Evolutionary conservation across 345 rosid species (phyloP), one percentile per base, ranked within the genome.

Genomic region (Brassica carinata): DNA sequence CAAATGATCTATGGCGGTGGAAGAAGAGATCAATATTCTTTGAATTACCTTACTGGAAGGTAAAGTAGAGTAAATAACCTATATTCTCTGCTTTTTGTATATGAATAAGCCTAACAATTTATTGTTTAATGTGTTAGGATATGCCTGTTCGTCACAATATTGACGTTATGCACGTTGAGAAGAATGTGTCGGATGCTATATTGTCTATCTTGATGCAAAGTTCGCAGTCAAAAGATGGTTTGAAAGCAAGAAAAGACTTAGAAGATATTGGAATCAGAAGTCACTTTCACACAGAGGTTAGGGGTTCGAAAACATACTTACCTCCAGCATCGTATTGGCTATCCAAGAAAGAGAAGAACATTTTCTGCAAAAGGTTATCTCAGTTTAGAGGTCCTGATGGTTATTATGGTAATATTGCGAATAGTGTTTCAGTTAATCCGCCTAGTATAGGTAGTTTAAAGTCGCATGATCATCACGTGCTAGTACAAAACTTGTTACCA

Each of bases 21-120:
- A 64, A 64, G 40, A 64, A 64, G 67, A 64, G 18, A 64, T 30
- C 67, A 29, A 64, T 64, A 64, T 64, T 64, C 67, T 64, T 29
- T 64, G 40, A 64, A 30, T 38, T 64, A 30, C 40, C 67, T 40
- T 30, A 64, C 19, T 64, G 18, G 67, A 64, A 64, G 67, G 40
- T 29, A 30, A 64, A 34, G n/a, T 8, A 59, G 1, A 8, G 5
- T 23, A 59, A 8, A 3, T 19, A 5, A 8, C 8, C 30, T 59
- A 19, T 59, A 19, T 59, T 59, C 2, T 59, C 2, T 7, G 2
- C 1, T 59, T 59, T 0, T 59, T 59, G 29, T 59, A 59, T 59
- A 23, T 13, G 14, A 19, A 59, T 23, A 59, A 19, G 64, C 31
- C 29, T 19, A 59, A 23, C 64, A 59, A 5, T 59, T 63, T 63